Base-by-base conservation (phyloP, 2,329 filamentous ascomycete genomes). In the Didymella exigua region DNA sequence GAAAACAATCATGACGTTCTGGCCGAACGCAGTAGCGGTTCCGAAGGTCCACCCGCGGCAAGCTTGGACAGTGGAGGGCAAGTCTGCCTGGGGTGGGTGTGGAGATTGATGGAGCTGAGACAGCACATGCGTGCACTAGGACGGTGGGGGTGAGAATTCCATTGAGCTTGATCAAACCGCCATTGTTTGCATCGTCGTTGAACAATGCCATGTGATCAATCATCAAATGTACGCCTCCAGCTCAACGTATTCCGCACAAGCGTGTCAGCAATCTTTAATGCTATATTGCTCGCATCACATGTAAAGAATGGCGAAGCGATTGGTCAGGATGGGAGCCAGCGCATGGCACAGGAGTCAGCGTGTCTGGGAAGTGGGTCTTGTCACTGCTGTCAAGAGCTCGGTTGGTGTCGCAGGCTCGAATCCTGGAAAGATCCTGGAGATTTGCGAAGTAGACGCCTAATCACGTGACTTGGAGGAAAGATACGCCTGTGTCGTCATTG, bases 1-100 rank as follows among this genome's bases (percentile, higher is more conserved):
- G 45, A 57, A 60, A 64, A 55, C 46, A 46, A 44, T 56, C 56
- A 60, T 47, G 61, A 61, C 37, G 52, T 50, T 50, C 29, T 55
- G 41, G 47, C 52, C 52, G 23, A 45, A 64, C 60, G 56, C 56
- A 59, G 54, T 58, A 43, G 54, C 62, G 57, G 37, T 56, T 50
- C 53, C 53, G 53, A 42, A 31, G 41, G 36, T 38, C 47, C 43
- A 56, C 48, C 47, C 54, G 41, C 46, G 37, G 43, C 31, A 42
- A 56, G 54, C 48, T 50, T 49, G 21, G 52, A 55, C 50, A 21
- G 26, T 29, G 45, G 49, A 44, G 51, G 33, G 36, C 43, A 43
- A 47, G 18, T 47, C 16, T 26, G 27, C 26, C 49, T 46, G 47
- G 47, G 47, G 51, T n/a, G 47, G 47, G 54, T 56, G 48, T 48